Conservation (phyloP, 208 protist genomes). For the Wallacemonas rigidus region DNA sequence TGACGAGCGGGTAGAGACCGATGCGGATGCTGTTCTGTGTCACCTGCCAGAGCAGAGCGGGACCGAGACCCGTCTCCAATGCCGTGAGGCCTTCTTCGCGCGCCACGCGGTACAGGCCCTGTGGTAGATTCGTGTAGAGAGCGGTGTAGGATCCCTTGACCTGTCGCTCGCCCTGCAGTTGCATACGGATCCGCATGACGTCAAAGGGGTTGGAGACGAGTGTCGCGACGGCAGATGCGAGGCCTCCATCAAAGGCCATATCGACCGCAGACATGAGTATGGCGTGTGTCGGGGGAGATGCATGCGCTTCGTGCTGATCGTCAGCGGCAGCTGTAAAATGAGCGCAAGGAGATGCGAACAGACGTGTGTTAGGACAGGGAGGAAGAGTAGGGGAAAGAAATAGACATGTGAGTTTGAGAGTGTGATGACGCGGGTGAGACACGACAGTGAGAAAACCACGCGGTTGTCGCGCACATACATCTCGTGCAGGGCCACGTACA, state of each 20-base stretch:
- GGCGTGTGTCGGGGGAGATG: background rate
- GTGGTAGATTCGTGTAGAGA: slow-evolving; percentile 50
- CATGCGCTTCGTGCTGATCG: background rate
- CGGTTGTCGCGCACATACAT: too few relatives aligned
- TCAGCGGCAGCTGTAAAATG: too few relatives aligned
- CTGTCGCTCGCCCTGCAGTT: slow-evolving; percentile 68
- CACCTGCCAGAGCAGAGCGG: slow-evolving; percentile 58
- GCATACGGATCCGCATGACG: slow-evolving; percentile 73
- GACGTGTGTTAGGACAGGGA: too few relatives aligned
- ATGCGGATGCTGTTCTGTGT: slow-evolving; percentile 68
- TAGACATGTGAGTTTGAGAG: too few relatives aligned
- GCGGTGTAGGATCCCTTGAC: slow-evolving; percentile 44
- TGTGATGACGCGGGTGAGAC: too few relatives aligned
- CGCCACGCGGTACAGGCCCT: slow-evolving; percentile 49
- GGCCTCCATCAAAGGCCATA: slow-evolving; percentile 56
- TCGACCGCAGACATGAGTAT: slow-evolving; percentile 36
- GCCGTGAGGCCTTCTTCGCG: slow-evolving; percentile 49
- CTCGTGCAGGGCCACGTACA: too few relatives aligned
- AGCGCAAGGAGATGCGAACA: too few relatives aligned
- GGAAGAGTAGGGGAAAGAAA: too few relatives aligned
- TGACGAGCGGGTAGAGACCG: slow-evolving; percentile 52
- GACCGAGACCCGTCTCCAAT: slow-evolving; percentile 55
- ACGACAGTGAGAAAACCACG: too few relatives aligned
- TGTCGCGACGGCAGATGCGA: slow-evolving; percentile 44
- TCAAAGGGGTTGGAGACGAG: slow-evolving; percentile 77